Evolutionary conservation across 441 rosid species (phyloP), one percentile per base, ranked within the genome.

Genomic region (Pelargonium cotyledonis): DNA sequence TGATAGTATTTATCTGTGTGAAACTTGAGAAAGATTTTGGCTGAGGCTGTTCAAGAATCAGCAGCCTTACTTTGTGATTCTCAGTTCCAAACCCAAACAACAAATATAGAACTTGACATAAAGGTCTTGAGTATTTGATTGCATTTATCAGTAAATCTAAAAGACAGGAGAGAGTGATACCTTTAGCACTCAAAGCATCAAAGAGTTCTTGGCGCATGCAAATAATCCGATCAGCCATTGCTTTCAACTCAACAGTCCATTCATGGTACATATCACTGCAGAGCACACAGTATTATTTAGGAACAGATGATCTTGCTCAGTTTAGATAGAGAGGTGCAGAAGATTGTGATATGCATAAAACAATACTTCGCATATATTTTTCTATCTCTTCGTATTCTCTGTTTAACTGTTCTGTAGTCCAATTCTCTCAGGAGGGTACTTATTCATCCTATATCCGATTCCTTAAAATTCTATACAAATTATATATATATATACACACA

Each of bases 181-280:
- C 90, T 81, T 60, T 84, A 31, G 81, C 79, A 15, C 66, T 66
- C 35, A 86, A 72, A 60, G 90, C 85, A 66, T 83, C 87, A 70
- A 70, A 83, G 47, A 86, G 78, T 77, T 83, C 82, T 31, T 84
- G 72, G 65, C 88, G 85, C 88, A 86, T 86, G 85, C 82, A 83
- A 64, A 83, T 86, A 16, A 86, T 86, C 21, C 88, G 83, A 70
- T 86, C 88, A 78, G 88, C 90, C 90, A 86, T 86, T 63, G 74
- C 88, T 79, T 86, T 86, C 78, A 86, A 73, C 78, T 86, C 90
- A 65, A 80, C 35, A 63, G 86, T 86, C 90, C 90, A 86, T 71
- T 81, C 88, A 18, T 80, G 75, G 74, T 78, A 83, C 87, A 84
- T 69, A 51, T 80, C 80, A 67, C 89, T 83, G 79, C 70, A 79